phyloP scores from a whole-genome alignment of 129 eudicot genomes.

The Artemisia argyi region DNA sequence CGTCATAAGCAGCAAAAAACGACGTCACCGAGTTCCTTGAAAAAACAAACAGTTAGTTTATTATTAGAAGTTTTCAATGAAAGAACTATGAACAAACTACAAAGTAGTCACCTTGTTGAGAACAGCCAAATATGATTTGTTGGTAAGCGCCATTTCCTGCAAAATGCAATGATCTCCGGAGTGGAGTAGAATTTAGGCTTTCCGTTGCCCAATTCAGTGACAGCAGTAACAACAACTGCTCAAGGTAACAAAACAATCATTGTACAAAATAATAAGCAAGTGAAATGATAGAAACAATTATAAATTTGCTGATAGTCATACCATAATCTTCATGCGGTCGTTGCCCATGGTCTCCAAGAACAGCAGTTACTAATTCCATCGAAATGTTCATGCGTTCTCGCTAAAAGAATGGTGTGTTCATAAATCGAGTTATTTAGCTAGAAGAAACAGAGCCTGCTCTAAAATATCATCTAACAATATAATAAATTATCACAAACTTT shows the following conservation, averaged over 20 bases:
- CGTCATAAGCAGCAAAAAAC: slow-evolving; percentile 88
- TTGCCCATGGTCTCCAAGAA: slow-evolving; percentile 97
- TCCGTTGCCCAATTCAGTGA: slow-evolving; percentile 87
- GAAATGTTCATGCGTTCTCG: slow-evolving; percentile 75
- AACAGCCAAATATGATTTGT: slow-evolving; percentile 97
- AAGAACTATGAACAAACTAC: neutral
- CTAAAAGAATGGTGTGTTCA: slow-evolving; percentile 41
- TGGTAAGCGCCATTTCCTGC: slow-evolving; percentile 97
- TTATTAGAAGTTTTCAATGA: neutral
- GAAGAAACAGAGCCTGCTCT: neutral
- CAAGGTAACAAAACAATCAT: slow-evolving; percentile 15
- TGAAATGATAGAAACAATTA: slow-evolving; percentile 8
- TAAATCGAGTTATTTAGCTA: neutral
- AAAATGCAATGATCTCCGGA: slow-evolving; percentile 84
- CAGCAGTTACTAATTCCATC: slow-evolving; percentile 98
- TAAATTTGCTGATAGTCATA: slow-evolving; percentile 29
- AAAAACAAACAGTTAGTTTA: slow-evolving; percentile 18
- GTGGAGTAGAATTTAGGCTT: slow-evolving; percentile 97
- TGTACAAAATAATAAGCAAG: neutral
- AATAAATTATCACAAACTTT: slow-evolving; percentile 1
- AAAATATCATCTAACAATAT: slow-evolving; percentile 4
- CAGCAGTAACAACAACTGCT: slow-evolving; percentile 92
- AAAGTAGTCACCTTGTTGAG: slow-evolving; percentile 70
- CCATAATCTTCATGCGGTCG: slow-evolving; percentile 94
- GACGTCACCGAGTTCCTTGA: slow-evolving; percentile 83